Conservation (phyloP, 2,329 filamentous ascomycete species). For the Alternaria incomplexa region DNA sequence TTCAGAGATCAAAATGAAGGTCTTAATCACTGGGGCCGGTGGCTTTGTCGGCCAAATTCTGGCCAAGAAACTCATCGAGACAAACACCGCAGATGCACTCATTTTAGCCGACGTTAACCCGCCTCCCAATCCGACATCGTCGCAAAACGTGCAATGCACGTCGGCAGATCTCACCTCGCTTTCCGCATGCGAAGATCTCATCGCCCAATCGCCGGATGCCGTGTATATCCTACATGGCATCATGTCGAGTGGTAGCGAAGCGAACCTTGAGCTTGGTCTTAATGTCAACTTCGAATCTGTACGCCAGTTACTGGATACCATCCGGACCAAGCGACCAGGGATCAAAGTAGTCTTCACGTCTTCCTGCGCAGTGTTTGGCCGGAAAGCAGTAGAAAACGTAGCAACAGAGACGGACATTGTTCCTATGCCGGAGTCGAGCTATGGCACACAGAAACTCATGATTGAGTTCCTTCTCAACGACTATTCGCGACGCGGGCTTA, state of each 20-base stretch:
- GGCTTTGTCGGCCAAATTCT: conserved; percentile 71
- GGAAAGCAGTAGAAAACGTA: conserved; percentile 57
- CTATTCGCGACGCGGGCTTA: conserved; percentile 64
- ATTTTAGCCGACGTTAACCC: conserved; percentile 64
- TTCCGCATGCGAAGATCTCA: conserved; percentile 29
- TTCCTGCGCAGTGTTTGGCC: conserved; percentile 68
- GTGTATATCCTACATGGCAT: conserved; percentile 69
- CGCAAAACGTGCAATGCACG: conserved; percentile 58
- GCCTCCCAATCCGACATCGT: conserved; percentile 55
- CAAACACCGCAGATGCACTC: conserved; percentile 53
- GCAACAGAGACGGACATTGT: conserved; percentile 53
- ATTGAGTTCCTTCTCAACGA: conserved; percentile 69
- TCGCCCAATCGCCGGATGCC: conserved; percentile 39
- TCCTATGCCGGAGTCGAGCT: conserved; percentile 67
- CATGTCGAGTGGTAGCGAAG: conserved; percentile 70
- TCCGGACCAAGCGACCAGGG: conserved; percentile 58
- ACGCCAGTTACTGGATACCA: conserved; percentile 60
- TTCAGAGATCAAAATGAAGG: conserved; percentile 32
- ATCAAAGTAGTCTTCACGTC: conserved; percentile 66
- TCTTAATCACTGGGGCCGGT: conserved; percentile 69
- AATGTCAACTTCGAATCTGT: conserved; percentile 68
- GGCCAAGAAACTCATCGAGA: conserved; percentile 61
- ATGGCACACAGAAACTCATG: conserved; percentile 68
- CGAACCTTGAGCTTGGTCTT: conserved; percentile 65
- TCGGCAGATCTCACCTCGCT: conserved; percentile 60